A percentile compares a stretch with the other conserved stretches of the same genome.
These are phyloP conservation scores for Sporisorium reilianum DNA, from an alignment of 1,284 basidiomycete genomes.

Conservation along the genomic window DNA sequence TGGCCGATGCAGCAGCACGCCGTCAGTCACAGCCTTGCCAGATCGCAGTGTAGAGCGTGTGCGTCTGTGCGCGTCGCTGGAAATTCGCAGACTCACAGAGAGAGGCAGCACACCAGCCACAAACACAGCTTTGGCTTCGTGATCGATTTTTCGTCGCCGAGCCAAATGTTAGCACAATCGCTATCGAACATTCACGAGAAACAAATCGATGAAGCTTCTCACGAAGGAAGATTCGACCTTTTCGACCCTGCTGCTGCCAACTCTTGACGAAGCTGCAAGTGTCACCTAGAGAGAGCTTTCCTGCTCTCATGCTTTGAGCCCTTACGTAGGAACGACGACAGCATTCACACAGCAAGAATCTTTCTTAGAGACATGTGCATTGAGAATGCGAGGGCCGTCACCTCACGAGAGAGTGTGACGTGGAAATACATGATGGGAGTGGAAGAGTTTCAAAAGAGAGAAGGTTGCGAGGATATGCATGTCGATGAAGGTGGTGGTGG, in stretches of 20 bases:
- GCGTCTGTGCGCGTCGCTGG: slow-evolving; percentile 22
- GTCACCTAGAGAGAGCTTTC: background rate
- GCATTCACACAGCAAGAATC: background rate
- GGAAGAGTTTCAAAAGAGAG: slow-evolving; percentile 7
- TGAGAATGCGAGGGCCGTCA: slow-evolving; percentile 35
- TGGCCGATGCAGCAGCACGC: slow-evolving; percentile 10
- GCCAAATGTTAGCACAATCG: background rate
- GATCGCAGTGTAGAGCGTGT: background rate
- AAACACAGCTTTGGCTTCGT: slow-evolving; percentile 12
- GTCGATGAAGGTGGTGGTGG: slow-evolving; percentile 11
- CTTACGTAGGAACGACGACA: background rate
- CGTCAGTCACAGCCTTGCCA: slow-evolving; percentile 1
- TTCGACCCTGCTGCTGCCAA: background rate
- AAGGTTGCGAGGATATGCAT: slow-evolving; percentile 27
- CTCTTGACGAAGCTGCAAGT: background rate
- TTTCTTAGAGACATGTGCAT: slow-evolving; percentile 41
- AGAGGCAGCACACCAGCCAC: no score
- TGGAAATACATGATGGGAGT: slow-evolving; percentile 35
- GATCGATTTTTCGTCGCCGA: slow-evolving; percentile 20
- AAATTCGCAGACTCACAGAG: slow-evolving; percentile 5
- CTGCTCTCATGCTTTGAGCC: background rate
- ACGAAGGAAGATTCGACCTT: background rate
- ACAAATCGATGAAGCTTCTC: background rate
- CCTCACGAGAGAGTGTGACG: slow-evolving; percentile 26
- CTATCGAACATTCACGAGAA: slow-evolving; percentile 2